phyloP scores from a whole-genome alignment of 2,329 filamentous ascomycete species.

The Fusarium transvaalense region DNA sequence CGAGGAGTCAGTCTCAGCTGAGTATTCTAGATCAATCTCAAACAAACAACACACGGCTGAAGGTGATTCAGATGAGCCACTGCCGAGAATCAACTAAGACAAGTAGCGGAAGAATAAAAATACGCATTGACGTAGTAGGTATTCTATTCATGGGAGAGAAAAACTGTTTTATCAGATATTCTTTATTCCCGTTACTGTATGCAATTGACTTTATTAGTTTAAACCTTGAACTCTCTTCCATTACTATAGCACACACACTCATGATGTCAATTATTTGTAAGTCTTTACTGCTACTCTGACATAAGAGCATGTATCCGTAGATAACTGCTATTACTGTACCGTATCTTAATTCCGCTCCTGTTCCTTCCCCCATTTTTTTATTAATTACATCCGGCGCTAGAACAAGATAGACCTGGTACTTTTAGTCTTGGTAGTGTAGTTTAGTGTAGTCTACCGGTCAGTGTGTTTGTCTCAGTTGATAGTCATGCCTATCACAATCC shows the following conservation, averaged over 20 bases:
- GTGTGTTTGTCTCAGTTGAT: slow-evolving; percentile 32
- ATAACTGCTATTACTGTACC: too few species aligned
- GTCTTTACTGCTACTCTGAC: neutral
- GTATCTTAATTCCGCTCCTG: neutral
- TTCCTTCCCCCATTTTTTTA: neutral
- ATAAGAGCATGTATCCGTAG: neutral
- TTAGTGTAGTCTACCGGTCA: slow-evolving; percentile 9
- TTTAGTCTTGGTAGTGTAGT: too few species aligned
- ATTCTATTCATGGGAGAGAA: too few species aligned
- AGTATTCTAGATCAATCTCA: neutral
- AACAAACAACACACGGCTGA: neutral
- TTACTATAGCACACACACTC: neutral
- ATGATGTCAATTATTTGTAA: neutral
- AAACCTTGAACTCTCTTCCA: neutral
- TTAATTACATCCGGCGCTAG: slow-evolving; percentile 9
- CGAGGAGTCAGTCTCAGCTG: neutral
- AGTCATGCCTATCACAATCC: slow-evolving; percentile 21
- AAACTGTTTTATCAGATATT: too few species aligned
- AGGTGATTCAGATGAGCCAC: slow-evolving; percentile 4
- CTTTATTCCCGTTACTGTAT: too few species aligned
- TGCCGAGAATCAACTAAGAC: neutral
- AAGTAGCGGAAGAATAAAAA: neutral
- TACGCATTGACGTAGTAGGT: too few species aligned
- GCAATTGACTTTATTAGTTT: neutral
- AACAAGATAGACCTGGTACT: slow-evolving; percentile 15